Base-by-base conservation (phyloP, 108 stramenopile genomes). In the Skeletonema marinoi region DNA sequence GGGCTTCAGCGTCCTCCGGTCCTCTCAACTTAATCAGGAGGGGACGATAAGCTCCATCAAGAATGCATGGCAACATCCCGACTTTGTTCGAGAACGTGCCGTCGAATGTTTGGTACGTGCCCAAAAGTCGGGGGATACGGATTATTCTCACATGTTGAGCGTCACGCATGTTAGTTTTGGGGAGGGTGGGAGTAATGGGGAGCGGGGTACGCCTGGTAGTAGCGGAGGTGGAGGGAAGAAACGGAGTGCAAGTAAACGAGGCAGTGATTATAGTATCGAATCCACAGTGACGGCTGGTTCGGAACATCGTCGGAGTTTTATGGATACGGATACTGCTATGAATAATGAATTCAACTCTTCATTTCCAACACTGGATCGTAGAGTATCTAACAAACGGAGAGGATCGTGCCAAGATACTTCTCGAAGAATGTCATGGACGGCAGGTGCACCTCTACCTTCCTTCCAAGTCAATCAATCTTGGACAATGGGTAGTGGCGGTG, bases 51-150 rank as follows among this genome's bases (percentile, higher is more conserved):
- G 32, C 32, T 2, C 29, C 33, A 32, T 36, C 62, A 63, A 33
- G 33, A 46, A 46, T 48, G 48, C 48, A 68, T 68, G 38, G 66
- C 17, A 68, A 14, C 66, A 67, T 31, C 66, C 66, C 41, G 66
- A 67, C 66, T 67, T 67, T 42, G 50, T 25, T 10, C 36, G 66
- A 32, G 41, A 41, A 32, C 66, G 66, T 46, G 66, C 66, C 14
- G 66, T 67, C 32, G 46, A 67, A 38, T 67, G 41, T 46, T 46
- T 67, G 25, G 1, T 32, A 0, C 19, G 16, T 10, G 66, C 66
- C 2, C 32, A 21, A 38, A 12, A 42, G 44, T 46, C 66, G 17
- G 66, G 66, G 21, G 66, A 48, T 46, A 21, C 11, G 17, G 66
- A 54, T 25, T 54, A 25, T 54, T 54, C 51, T 6, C 21, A 25